Conservation (phyloP, 1,284 basidiomycete genomes). For the Melampsora occidentalis region DNA sequence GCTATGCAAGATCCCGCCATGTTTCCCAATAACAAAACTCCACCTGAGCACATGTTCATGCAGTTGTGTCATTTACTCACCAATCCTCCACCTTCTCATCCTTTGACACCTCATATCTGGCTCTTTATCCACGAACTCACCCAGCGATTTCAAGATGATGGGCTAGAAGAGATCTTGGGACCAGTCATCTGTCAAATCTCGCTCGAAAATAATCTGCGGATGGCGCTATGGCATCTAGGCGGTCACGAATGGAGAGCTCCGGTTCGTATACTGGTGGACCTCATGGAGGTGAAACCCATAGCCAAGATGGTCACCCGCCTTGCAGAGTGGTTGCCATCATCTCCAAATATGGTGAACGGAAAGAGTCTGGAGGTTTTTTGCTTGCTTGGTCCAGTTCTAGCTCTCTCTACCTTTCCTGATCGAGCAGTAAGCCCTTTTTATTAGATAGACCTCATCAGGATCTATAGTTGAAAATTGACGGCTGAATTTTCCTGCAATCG, state of each 20-base stretch:
- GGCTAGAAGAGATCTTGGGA: slow-evolving; percentile 56
- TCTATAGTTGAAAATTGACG: not conserved
- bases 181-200: slow-evolving; percentile 60
- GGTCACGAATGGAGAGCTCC: slow-evolving; percentile 38
- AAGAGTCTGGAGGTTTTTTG: slow-evolving; percentile 61
- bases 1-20: slow-evolving; percentile 83
- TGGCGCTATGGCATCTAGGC: slow-evolving; percentile 31
- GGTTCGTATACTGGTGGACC: slow-evolving; percentile 34
- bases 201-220: slow-evolving; percentile 20
- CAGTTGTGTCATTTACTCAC: slow-evolving; percentile 67
- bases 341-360: slow-evolving; percentile 45
- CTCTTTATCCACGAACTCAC: slow-evolving; percentile 70
- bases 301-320: slow-evolving; percentile 29
- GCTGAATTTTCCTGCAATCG: not conserved
- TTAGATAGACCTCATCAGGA: slow-evolving; percentile 42
- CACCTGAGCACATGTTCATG: slow-evolving; percentile 61
- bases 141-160: slow-evolving; percentile 64
- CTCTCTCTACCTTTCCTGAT: slow-evolving; percentile 75
- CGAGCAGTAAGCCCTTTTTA: slow-evolving; percentile 4
- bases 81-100: slow-evolving; percentile 56
- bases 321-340: slow-evolving; percentile 53
- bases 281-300: slow-evolving; percentile 36
- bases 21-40: slow-evolving; percentile 79
- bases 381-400: slow-evolving; percentile 74
- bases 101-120: slow-evolving; percentile 60